Evolutionary conservation across 2,329 filamentous ascomycete genomes (phyloP).

Genomic region (Epichloe glyceriae): DNA sequence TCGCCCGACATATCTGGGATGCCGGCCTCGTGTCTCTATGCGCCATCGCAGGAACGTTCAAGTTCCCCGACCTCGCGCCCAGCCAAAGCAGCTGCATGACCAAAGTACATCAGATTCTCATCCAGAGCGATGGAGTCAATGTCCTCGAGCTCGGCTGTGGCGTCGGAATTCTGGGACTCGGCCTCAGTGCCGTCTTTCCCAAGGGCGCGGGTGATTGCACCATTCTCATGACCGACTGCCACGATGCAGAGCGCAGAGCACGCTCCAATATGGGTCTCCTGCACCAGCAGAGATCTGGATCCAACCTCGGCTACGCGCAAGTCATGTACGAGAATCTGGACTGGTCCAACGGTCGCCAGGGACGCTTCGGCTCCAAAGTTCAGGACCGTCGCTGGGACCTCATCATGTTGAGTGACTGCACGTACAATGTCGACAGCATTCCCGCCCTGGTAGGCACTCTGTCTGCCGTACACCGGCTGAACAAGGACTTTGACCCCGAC

Average conservation of each 20-base stretch:
- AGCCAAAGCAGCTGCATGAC: conserved; percentile 17
- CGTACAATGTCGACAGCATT: conserved; percentile 45
- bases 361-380: conserved; percentile 29
- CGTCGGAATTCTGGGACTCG: conserved; percentile 41
- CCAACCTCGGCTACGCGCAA: conserved; percentile 7
- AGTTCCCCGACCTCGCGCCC: conserved; percentile 14
- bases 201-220: conserved; percentile 12
- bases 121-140: conserved; percentile 18
- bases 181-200: conserved; percentile 27
- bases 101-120: conserved; percentile 19
- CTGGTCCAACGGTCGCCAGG: conserved; percentile 38
- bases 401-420: conserved; percentile 45
- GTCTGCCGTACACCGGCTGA: conserved; percentile 31
- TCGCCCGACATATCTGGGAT: conserved; percentile 48
- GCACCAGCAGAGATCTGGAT: conserved; percentile 7
- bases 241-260: conserved; percentile 38
- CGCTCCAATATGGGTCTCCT: conserved; percentile 31
- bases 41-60: conserved; percentile 18
- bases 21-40: conserved; percentile 35
- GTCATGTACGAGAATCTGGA: conserved; percentile 42
- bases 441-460: conserved; percentile 40
- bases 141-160: conserved; percentile 44
- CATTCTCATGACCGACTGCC: conserved; percentile 43
- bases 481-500: conserved; percentile 12
- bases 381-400: conserved; percentile 35